phyloP scores from a whole-genome alignment of 2,329 filamentous ascomycete genomes.

The Curvularia verruculosa region DNA sequence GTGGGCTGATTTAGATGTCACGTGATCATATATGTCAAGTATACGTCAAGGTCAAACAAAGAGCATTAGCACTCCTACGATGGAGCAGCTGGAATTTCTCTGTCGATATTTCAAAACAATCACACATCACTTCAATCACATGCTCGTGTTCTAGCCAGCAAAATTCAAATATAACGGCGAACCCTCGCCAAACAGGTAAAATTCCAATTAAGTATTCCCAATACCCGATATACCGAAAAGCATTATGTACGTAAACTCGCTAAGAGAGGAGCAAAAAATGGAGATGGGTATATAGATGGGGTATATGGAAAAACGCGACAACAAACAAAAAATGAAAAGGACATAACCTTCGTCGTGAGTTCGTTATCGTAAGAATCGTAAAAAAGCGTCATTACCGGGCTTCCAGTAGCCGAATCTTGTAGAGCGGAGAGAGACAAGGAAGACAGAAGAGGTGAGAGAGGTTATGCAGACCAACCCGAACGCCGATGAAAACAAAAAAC shows the following conservation, averaged over 20 bases:
- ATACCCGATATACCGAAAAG: conserved; percentile 9
- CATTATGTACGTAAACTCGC: conserved; percentile 8
- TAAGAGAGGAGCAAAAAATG: conserved; percentile 1
- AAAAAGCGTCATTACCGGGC: conserved; percentile 15
- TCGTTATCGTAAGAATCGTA: conserved; percentile 19
- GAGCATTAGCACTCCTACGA: background rate
- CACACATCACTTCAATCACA: background rate
- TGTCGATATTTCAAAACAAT: background rate
- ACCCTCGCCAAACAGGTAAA: background rate
- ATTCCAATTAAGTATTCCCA: conserved; percentile 8
- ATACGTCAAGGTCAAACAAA: background rate
- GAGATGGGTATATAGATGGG: conserved; percentile 14
- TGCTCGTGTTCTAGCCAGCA: background rate
- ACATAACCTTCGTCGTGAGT: conserved; percentile 12
- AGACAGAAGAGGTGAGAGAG: background rate
- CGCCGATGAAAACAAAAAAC: conserved; percentile 1
- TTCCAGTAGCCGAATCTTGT: conserved; percentile 5
- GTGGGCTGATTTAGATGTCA: background rate
- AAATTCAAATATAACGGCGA: background rate
- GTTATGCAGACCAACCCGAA: conserved; percentile 2
- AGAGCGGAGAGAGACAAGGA: conserved; percentile 1
- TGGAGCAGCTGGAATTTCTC: background rate
- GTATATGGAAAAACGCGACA: conserved; percentile 12
- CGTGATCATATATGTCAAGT: background rate
- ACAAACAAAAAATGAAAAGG: conserved; percentile 14